phyloP scores from a whole-genome alignment of 2,329 filamentous ascomycete genomes.

The Alternaria postmessia region DNA sequence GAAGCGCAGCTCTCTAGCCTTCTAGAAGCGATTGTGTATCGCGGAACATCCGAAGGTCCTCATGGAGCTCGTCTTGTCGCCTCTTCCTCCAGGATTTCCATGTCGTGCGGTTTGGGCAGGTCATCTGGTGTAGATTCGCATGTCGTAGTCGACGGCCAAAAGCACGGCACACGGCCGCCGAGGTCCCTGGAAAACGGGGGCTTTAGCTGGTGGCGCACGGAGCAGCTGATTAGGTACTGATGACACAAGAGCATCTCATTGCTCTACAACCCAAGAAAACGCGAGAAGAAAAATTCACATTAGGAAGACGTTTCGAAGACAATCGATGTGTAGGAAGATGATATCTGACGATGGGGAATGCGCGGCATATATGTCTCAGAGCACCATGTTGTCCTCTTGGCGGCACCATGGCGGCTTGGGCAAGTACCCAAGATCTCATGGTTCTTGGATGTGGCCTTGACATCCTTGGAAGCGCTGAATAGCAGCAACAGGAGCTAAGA shows the following conservation, averaged over 20 bases:
- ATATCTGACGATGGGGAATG: background rate
- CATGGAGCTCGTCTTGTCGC: background rate
- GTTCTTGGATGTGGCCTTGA: background rate
- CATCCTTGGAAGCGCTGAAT: too few species aligned
- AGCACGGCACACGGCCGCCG: background rate
- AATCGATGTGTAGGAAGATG: background rate
- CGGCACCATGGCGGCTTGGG: background rate
- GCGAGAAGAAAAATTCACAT: background rate
- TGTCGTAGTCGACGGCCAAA: background rate
- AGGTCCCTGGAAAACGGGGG: background rate
- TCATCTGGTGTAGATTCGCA: background rate
- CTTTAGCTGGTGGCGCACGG: background rate
- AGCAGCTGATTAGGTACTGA: background rate
- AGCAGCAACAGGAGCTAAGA: background rate
- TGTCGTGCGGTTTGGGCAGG: background rate
- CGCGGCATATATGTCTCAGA: background rate
- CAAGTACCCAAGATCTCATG: background rate
- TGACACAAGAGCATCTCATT: background rate
- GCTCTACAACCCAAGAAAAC: background rate
- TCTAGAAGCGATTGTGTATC: background rate
- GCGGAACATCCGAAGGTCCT: background rate
- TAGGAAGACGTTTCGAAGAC: background rate
- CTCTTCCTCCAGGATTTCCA: background rate
- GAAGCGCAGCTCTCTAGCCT: background rate
- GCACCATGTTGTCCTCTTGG: slow-evolving; percentile 7